Base-by-base conservation (phyloP, 2,329 filamentous ascomycete genomes). In the Colletotrichum paranaense region DNA sequence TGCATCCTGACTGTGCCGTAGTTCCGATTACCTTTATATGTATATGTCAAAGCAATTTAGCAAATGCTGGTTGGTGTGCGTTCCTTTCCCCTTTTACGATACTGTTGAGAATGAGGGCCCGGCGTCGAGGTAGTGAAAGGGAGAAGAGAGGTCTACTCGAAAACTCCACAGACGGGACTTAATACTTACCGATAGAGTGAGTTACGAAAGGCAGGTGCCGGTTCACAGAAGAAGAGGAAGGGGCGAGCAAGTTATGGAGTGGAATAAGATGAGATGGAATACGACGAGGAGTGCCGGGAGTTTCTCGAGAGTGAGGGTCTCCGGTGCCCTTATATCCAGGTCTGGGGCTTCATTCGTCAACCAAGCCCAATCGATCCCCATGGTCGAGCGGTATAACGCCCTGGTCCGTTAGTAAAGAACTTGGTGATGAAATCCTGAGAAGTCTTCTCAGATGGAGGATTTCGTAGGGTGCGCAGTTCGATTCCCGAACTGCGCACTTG, bases 381-480 rank as follows among this genome's bases (percentile, higher is more conserved):
- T 63, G 69, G 58, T 24, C 52, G n/a, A 32, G 65, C 28, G 58
- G 58, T 63, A 68, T 52, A 63, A 63, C 65, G 30, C 58, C 38
- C 38, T 57, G 56, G 26, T 49, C 49, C 65, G 57, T 58, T 52
- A 53, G 30, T 68, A 28, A 49, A 58, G 69, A 72, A 63, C 49
- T 58, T 68, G 57, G 52, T 62, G 28, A 69, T 57, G 24, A 42
- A 63, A 72, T 62, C 26, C n/a, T 38, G 14, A 56, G 24, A 12
- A 58, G 22, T 35, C 28, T 5, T 53, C 26, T 14, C 2, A 22
- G 49, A 57, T 65, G 53, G 16, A 55, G 22, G 30, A 4, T 42
- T 72, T 69, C n/a, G 38, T 55, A 68, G 52, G 58, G 58, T 42
- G 42, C 19, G 42, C 22, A 56, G 22, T 59, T 55, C 24, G 35